Evolutionary conservation across 1,284 basidiomycete species (phyloP).

Genomic region (Xerocomus amazonicus): DNA sequence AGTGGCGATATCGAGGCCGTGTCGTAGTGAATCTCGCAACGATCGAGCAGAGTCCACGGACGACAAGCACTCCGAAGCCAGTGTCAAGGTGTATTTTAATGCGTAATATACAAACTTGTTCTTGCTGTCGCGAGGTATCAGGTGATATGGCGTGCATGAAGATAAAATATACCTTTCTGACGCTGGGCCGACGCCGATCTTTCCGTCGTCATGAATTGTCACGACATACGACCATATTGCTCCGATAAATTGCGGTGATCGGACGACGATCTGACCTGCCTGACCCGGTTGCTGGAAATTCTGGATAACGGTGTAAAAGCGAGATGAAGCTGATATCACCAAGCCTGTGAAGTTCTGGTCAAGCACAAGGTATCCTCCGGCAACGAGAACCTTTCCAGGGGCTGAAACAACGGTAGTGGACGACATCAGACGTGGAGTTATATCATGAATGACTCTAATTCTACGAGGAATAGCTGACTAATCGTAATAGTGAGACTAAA

Average conservation of each 20-base stretch:
- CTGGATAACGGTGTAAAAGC: constrained; percentile 82
- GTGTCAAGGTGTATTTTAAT: constrained; percentile 69
- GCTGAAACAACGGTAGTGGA: constrained; percentile 73
- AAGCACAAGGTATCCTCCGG: constrained; percentile 93
- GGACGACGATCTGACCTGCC: constrained; percentile 59
- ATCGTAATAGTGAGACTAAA: background rate
- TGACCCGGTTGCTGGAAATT: constrained; percentile 26
- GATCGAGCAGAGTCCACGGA: constrained; percentile 46
- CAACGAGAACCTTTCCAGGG: constrained; percentile 93
- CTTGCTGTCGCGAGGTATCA: constrained; percentile 31
- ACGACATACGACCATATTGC: constrained; percentile 79
- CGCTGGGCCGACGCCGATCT: constrained; percentile 44
- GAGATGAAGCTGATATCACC: constrained; percentile 86
- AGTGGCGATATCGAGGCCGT: constrained; percentile 74
- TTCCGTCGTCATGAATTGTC: constrained; percentile 36
- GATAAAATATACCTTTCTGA: constrained; percentile 41
- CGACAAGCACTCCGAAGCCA: constrained; percentile 52
- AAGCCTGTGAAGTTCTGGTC: constrained; percentile 80
- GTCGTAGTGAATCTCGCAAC: constrained; percentile 44
- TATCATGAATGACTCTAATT: background rate
- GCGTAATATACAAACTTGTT: constrained; percentile 95
- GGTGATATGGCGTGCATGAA: background rate
- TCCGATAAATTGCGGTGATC: constrained; percentile 86
- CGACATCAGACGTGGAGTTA: constrained; percentile 34
- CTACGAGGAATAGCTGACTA: constrained; percentile 6